Evolutionary conservation across 1,284 basidiomycete genomes (phyloP).

Genomic region (Irpex rosettiformis): DNA sequence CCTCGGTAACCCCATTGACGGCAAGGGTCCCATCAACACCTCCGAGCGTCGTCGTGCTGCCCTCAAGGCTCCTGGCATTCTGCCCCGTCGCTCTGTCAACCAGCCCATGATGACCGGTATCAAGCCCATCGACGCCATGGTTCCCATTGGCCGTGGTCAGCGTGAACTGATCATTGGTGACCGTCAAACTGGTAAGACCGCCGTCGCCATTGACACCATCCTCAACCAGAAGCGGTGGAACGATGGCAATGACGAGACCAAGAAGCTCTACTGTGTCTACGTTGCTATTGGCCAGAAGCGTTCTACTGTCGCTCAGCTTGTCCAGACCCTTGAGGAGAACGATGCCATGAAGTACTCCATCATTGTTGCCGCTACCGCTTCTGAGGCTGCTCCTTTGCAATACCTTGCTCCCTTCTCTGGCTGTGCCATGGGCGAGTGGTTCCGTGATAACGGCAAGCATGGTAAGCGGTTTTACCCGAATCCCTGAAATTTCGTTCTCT

Average conservation of each 20-base stretch:
- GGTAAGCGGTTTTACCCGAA: conserved; percentile 37
- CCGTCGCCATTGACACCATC: conserved; percentile 98
- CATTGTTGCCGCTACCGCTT: conserved; percentile 98
- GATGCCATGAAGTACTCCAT: conserved; percentile 99
- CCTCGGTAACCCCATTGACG: conserved; percentile 99
- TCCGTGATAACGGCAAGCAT: conserved; percentile 99
- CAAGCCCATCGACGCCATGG: conserved; percentile 99
- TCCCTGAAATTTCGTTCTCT: conserved; percentile 10
- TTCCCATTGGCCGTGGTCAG: conserved; percentile 99
- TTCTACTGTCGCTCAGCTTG: conserved; percentile 98
- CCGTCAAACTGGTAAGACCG: conserved; percentile 99
- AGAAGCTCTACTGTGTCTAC: conserved; percentile 99
- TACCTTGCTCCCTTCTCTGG: conserved; percentile 99
- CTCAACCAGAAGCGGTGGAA: conserved; percentile 99
- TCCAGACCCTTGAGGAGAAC: conserved; percentile 99
- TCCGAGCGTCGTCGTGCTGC: conserved; percentile 94
- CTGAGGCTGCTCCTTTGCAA: conserved; percentile 97
- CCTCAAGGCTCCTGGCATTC: conserved; percentile 97
- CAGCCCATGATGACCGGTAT: conserved; percentile 99
- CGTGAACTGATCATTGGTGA: conserved; percentile 99
- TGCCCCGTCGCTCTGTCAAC: conserved; percentile 99
- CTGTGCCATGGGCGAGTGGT: conserved; percentile 99
- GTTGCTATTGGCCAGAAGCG: conserved; percentile 99
- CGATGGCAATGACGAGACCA: conserved; percentile 90
- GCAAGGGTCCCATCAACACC: conserved; percentile 96